A percentile compares a stretch with the other conserved stretches of the same genome.
These are phyloP conservation scores for Sarcodon aspratus DNA, from an alignment of 768 basidiomycete genomes.

Conservation along the genomic window DNA sequence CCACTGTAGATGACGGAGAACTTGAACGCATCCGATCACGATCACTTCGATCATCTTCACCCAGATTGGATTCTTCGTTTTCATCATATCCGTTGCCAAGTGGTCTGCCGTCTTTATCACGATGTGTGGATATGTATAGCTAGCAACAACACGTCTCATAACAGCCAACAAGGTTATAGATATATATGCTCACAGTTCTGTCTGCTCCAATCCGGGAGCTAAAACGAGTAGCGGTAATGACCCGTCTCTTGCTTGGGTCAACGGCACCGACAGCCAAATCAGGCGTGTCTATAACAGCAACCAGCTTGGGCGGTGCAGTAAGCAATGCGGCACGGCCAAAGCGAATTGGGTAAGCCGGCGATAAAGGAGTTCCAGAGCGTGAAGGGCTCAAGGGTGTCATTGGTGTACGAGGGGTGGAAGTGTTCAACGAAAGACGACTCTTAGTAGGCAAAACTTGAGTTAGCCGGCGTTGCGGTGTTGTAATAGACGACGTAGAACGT, in stretches of 20 bases:
- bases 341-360: constrained; percentile 29
- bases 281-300: constrained; percentile 77
- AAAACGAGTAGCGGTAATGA: constrained; percentile 82
- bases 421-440: constrained; percentile 28
- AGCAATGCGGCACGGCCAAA: constrained; percentile 66
- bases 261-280: constrained; percentile 87
- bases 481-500: constrained; percentile 38
- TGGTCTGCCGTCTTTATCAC: constrained; percentile 34
- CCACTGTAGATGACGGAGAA: constrained; percentile 29
- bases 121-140: constrained; percentile 81
- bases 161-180: not conserved
- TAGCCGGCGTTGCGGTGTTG: constrained; percentile 29
- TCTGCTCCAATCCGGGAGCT: constrained; percentile 76
- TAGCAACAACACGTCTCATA: constrained; percentile 13
- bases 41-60: constrained; percentile 8
- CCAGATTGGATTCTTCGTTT: constrained; percentile 5
- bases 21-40: constrained; percentile 4
- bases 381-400: constrained; percentile 32
- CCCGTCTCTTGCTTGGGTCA: constrained; percentile 71
- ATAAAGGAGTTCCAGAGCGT: constrained; percentile 21
- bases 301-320: constrained; percentile 74
- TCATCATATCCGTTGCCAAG: constrained; percentile 11
- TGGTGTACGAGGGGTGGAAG: constrained; percentile 28
- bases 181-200: constrained; percentile 46
- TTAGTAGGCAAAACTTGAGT: constrained; percentile 18